Percentiles rank a stretch among this genome's conserved stretches.
These are phyloP conservation scores for Neoscytalidium dimidiatum DNA, from an alignment of 2,329 filamentous ascomycete species.

Conservation along the genomic window DNA sequence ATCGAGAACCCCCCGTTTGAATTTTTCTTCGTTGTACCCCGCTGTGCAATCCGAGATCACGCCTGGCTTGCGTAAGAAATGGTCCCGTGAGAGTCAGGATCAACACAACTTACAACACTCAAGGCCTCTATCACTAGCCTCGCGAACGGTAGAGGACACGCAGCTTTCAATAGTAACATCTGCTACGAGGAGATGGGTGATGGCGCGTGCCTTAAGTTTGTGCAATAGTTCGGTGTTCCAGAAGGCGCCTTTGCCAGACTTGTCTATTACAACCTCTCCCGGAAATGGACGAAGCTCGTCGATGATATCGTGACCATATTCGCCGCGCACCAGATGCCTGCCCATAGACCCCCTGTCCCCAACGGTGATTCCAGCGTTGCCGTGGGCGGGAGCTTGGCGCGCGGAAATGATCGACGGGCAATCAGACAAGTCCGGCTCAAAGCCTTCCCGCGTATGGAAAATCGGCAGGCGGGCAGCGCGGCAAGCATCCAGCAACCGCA, in stretches of 20 bases:
- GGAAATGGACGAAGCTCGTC: constrained; percentile 55
- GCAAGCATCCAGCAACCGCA: constrained; percentile 45
- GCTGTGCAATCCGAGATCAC: constrained; percentile 47
- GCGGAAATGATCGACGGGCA: constrained; percentile 53
- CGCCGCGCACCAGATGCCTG: constrained; percentile 54
- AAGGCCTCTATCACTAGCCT: constrained; percentile 63
- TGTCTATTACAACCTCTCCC: constrained; percentile 58
- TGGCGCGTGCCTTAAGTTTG: constrained; percentile 54
- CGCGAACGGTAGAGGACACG: constrained; percentile 57
- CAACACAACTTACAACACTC: constrained; percentile 52
- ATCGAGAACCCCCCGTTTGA: constrained; percentile 51
- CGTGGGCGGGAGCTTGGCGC: constrained; percentile 52
- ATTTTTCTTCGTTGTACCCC: constrained; percentile 50
- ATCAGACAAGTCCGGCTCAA: constrained; percentile 55
- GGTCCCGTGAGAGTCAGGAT: too few species aligned
- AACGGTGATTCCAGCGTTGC: constrained; percentile 47
- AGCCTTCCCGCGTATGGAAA: constrained; percentile 53
- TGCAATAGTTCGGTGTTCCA: constrained; percentile 59
- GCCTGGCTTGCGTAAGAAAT: constrained; percentile 26
- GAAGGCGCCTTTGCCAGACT: constrained; percentile 61
- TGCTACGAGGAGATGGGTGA: constrained; percentile 60
- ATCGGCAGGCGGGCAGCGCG: constrained; percentile 47
- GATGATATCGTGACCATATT: constrained; percentile 58
- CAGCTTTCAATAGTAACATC: constrained; percentile 63
- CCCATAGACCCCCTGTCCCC: constrained; percentile 57